phyloP scores from a whole-genome alignment of 1,284 basidiomycete genomes.

The Neonothopanus nambi region DNA sequence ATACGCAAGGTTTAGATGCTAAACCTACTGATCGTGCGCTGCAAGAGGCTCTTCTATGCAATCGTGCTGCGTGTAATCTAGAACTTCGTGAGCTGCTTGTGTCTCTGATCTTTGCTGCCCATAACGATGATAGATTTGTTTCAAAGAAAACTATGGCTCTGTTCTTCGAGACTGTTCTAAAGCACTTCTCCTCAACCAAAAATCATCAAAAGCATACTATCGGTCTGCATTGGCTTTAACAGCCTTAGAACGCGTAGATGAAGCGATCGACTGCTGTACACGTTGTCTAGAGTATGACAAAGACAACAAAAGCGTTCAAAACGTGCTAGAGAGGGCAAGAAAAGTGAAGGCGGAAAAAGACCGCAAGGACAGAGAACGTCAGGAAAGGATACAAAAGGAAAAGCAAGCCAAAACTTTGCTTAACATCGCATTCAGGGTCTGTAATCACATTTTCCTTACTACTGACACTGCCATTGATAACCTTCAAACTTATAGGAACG shows the following conservation, averaged over 20 bases:
- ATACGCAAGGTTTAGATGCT: slow-evolving; percentile 87
- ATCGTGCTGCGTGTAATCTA: slow-evolving; percentile 91
- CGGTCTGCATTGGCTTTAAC: slow-evolving; percentile 78
- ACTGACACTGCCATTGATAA: slow-evolving; percentile 5
- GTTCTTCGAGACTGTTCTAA: slow-evolving; percentile 84
- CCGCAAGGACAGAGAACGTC: slow-evolving; percentile 48
- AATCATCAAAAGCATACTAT: slow-evolving; percentile 81
- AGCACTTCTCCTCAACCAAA: slow-evolving; percentile 63
- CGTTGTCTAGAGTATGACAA: slow-evolving; percentile 63
- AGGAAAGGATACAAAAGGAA: slow-evolving; percentile 49
- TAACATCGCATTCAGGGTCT: slow-evolving; percentile 61
- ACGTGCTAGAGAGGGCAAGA: slow-evolving; percentile 46
- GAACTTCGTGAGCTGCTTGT: slow-evolving; percentile 66
- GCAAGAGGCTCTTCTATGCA: slow-evolving; percentile 76
- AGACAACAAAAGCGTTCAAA: slow-evolving; percentile 51
- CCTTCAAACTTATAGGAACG: slow-evolving; percentile 50
- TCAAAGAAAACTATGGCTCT: slow-evolving; percentile 80
- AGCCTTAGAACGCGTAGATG: slow-evolving; percentile 70
- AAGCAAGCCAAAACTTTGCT: slow-evolving; percentile 49
- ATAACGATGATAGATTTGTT: background rate
- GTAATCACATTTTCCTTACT: slow-evolving; percentile 22
- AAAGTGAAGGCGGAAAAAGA: slow-evolving; percentile 50
- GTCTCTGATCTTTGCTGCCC: background rate
- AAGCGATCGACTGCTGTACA: slow-evolving; percentile 79
- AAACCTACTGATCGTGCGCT: slow-evolving; percentile 67